Conservation (phyloP, 192 early-diverging fungal genomes). For the Backusella macrospora region DNA sequence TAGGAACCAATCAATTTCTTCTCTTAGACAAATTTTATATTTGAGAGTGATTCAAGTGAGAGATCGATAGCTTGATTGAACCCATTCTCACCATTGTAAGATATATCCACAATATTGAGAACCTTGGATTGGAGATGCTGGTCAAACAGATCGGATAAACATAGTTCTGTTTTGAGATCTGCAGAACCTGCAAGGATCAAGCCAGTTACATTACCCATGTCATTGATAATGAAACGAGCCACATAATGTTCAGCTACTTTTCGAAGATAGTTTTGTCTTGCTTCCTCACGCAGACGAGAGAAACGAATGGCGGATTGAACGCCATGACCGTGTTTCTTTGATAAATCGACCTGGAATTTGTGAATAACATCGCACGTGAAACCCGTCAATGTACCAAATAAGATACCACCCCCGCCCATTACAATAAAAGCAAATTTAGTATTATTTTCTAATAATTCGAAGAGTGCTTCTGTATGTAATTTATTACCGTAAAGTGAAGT, state of each 20-base stretch:
- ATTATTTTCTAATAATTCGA: constrained; percentile 91
- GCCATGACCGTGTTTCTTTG: constrained; percentile 99
- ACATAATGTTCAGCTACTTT: constrained; percentile 97
- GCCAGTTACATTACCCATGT: constrained; percentile 76
- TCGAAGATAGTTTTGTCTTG: constrained; percentile 98
- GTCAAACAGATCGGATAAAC: constrained; percentile 96
- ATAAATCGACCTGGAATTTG: constrained; percentile 96
- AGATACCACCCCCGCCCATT: constrained; percentile 96
- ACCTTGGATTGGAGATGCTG: constrained; percentile 86
- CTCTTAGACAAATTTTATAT: constrained; percentile 99
- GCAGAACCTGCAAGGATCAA: constrained; percentile 97
- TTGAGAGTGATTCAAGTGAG: constrained; percentile 85
- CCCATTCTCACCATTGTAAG: constrained; percentile 98
- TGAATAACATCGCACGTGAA: constrained; percentile 94
- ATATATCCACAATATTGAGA: constrained; percentile 94
- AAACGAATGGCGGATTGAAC: constrained; percentile 99
- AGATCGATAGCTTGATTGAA: constrained; percentile 98
- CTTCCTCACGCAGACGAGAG: constrained; percentile 97
- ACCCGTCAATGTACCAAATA: constrained; percentile 93
- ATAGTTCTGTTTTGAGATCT: constrained; percentile 97
- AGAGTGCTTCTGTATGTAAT: constrained; percentile 95
- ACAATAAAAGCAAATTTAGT: constrained; percentile 97
- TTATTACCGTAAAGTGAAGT: constrained; percentile 99
- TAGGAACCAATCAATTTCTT: constrained; percentile 95
- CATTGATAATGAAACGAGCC: constrained; percentile 92